Base-by-base conservation (phyloP, 371 early-diverging fungal genomes). In the Sporodiniella umbellata region DNA sequence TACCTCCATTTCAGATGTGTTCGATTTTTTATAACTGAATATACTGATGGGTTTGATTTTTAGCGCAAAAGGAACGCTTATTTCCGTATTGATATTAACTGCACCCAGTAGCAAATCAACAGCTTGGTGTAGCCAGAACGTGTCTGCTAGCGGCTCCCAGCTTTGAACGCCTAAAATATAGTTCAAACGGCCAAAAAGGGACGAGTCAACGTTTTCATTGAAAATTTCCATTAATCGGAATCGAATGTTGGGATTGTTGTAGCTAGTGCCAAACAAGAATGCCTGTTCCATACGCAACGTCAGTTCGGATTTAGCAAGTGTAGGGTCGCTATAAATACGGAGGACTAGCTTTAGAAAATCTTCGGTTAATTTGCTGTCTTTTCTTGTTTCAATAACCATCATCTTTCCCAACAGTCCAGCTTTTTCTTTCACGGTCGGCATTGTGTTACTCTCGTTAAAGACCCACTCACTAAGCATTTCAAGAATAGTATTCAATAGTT, bases 341-440 rank as follows among this genome's bases (percentile, higher is more conserved):
- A 91, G 81, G 3, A 98, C 93, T 19, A 98, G 79, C 6, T 85
- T 64, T 53, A 99, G 75, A 52, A 88, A 98, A 18, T 91, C 87
- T 47, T 92, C 87, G 1, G 83, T 72, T 31, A 92, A 60, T n/a
- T 68, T 64, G 23, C 75, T 66, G 58, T 90, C 86, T 28, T 82
- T 82, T 17, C 84, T 78, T 33, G 65, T 69, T 62, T 83, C 93
- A 30, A 92, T 78, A 12, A 77, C 68, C 88, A 96, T 87, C 92
- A 99, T 88, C 60, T 88, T 90, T 23, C 88, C 84, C 68, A 95
- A 68, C 24, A 98, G 66, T 39, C 85, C 87, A 1, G 96, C 90
- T 64, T 97, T 96, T 62, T 98, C 99, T 71, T 94, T 96, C 51
- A 91, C 78, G 4, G 98, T 96, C 0, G 99, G 99, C 75, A 94